Evolutionary conservation across 768 basidiomycete species (phyloP).

Genomic region (Pisolithus tinctorius): DNA sequence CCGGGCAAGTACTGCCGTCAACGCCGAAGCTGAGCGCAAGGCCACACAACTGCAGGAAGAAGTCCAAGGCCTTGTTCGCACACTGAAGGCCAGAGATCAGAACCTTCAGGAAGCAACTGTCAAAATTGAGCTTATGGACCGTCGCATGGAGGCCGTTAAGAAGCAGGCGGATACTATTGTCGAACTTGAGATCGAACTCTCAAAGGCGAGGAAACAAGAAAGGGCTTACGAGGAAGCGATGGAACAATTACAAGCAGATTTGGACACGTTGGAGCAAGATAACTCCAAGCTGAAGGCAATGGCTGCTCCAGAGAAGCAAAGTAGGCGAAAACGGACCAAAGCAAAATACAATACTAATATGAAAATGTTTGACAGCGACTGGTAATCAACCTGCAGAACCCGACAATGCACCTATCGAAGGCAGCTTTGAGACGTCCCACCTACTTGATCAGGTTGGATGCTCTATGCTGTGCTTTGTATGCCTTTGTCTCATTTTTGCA

Average conservation of each 20-base stretch:
- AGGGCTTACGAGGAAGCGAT: slow-evolving; percentile 88
- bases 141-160: slow-evolving; percentile 85
- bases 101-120: slow-evolving; percentile 80
- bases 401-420: slow-evolving; percentile 65
- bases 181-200: slow-evolving; percentile 75
- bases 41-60: slow-evolving; percentile 83
- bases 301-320: slow-evolving; percentile 62
- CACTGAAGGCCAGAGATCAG: slow-evolving; percentile 85
- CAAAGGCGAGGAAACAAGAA: slow-evolving; percentile 82
- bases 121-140: slow-evolving; percentile 93
- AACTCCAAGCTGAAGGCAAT: slow-evolving; percentile 73
- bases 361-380: slow-evolving; percentile 26
- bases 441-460: slow-evolving; percentile 70
- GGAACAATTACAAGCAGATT: slow-evolving; percentile 85
- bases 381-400: slow-evolving; percentile 47
- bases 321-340: slow-evolving; percentile 32
- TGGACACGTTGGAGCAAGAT: slow-evolving; percentile 84
- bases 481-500: slow-evolving; percentile 6
- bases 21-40: slow-evolving; percentile 88
- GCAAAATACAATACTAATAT: background rate
- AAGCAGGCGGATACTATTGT: slow-evolving; percentile 80
- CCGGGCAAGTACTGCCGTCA: slow-evolving; percentile 75
- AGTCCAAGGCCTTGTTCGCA: slow-evolving; percentile 79
- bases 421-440: slow-evolving; percentile 81
- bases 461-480: slow-evolving; percentile 20